Evolutionary conservation across 1,139 yeast genomes (phyloP).

Genomic region (Candida sojae): DNA sequence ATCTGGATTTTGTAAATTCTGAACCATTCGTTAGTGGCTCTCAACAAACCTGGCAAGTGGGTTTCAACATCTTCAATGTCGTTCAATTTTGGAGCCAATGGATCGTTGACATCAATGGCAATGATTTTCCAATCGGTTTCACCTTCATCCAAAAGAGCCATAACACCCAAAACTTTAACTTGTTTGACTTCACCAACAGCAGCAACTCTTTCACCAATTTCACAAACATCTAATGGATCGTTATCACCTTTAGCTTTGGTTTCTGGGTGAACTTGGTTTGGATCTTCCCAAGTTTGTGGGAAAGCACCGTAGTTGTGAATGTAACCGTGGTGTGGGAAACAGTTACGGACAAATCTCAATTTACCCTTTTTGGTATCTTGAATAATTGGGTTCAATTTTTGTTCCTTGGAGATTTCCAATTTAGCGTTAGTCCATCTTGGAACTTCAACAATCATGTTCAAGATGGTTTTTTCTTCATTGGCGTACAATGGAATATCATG

Average conservation of each 20-base stretch:
- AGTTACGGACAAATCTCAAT: slow-evolving; percentile 82
- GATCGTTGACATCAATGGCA: slow-evolving; percentile 81
- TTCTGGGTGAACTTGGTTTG: slow-evolving; percentile 61
- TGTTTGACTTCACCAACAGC: slow-evolving; percentile 74
- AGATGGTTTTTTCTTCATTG: slow-evolving; percentile 59
- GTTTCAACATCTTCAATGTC: slow-evolving; percentile 82
- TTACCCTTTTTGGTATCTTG: slow-evolving; percentile 94
- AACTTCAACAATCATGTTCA: slow-evolving; percentile 90
- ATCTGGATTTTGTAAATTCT: slow-evolving; percentile 94
- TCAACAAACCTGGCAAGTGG: slow-evolving; percentile 81
- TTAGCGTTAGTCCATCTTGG: slow-evolving; percentile 97
- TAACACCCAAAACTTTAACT: slow-evolving; percentile 88
- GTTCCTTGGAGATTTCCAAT: slow-evolving; percentile 80
- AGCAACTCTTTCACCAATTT: slow-evolving; percentile 75
- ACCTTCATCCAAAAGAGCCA: slow-evolving; percentile 95
- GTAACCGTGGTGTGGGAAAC: slow-evolving; percentile 96
- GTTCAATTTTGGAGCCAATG: slow-evolving; percentile 71
- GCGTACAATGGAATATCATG: slow-evolving; percentile 88
- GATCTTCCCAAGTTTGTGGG: slow-evolving; percentile 97
- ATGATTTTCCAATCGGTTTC: slow-evolving; percentile 98
- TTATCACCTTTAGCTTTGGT: slow-evolving; percentile 89
- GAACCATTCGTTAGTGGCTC: slow-evolving; percentile 91
- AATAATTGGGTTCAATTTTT: slow-evolving; percentile 79
- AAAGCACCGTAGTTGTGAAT: slow-evolving; percentile 97
- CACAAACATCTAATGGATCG: slow-evolving; percentile 96